These are phyloP conservation scores for Penicillium sp. DNA, from an alignment of 2,329 filamentous ascomycete genomes.

Conservation along the genomic window DNA sequence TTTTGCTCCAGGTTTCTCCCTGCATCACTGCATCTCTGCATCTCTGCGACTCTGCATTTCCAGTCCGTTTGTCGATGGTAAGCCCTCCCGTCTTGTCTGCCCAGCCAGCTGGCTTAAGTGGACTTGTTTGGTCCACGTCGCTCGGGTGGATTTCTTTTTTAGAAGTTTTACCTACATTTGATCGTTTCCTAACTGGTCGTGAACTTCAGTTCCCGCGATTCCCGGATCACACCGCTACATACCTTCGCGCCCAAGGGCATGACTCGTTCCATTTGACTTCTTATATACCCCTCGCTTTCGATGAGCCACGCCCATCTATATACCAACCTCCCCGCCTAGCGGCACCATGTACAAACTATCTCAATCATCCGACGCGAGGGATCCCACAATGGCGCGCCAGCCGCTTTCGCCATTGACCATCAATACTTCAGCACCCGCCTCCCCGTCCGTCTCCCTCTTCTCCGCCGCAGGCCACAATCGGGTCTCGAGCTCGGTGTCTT, in stretches of 20 bases:
- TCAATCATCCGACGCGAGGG: slow-evolving; percentile 36
- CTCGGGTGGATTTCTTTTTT: slow-evolving; percentile 9
- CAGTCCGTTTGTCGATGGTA: slow-evolving; percentile 26
- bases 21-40: slow-evolving; percentile 15
- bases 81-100: slow-evolving; percentile 16
- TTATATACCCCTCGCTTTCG: slow-evolving; percentile 12
- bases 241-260: slow-evolving; percentile 15
- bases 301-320: slow-evolving; percentile 18
- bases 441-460: slow-evolving; percentile 44
- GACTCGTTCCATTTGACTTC: slow-evolving; percentile 12
- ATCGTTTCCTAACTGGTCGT: slow-evolving; percentile 9
- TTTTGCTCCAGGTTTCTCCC: slow-evolving; percentile 15
- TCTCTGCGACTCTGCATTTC: neutral
- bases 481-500: slow-evolving; percentile 72
- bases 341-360: slow-evolving; percentile 38
- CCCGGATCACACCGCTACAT: slow-evolving; percentile 23
- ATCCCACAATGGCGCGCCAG: slow-evolving; percentile 26
- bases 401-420: slow-evolving; percentile 35
- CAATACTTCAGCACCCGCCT: slow-evolving; percentile 41
- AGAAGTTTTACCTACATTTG: slow-evolving; percentile 5
- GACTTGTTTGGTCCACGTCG: slow-evolving; percentile 22
- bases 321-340: slow-evolving; percentile 11
- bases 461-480: slow-evolving; percentile 41
- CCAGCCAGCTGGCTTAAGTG: slow-evolving; percentile 21
- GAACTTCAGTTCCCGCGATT: slow-evolving; percentile 9